phyloP scores from a whole-genome alignment of 768 basidiomycete genomes.

The Lyophyllum shimeji region DNA sequence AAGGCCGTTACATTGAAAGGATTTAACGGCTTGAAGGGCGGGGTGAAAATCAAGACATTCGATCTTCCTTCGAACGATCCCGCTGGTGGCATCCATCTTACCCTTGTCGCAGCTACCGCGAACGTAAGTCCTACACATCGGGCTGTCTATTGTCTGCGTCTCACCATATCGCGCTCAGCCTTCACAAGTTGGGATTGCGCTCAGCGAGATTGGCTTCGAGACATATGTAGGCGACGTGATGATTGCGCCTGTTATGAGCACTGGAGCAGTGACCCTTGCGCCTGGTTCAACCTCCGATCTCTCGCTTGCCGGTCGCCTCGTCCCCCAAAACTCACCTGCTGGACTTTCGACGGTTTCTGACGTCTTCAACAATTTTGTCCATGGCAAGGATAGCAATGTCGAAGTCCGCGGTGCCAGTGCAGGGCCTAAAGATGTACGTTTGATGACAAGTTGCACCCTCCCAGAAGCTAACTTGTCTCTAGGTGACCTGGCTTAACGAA shows the following conservation, averaged over 20 bases:
- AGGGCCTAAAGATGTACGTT: slow-evolving; percentile 52
- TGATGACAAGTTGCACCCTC: background rate
- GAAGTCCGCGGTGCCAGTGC: slow-evolving; percentile 59
- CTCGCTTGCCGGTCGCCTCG: slow-evolving; percentile 58
- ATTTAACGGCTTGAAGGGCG: slow-evolving; percentile 64
- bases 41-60: slow-evolving; percentile 64
- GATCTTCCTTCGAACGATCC: slow-evolving; percentile 73
- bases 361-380: slow-evolving; percentile 73
- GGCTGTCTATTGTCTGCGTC: background rate
- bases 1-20: slow-evolving; percentile 67
- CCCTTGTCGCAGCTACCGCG: slow-evolving; percentile 54
- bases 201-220: slow-evolving; percentile 61
- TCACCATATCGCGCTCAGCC: slow-evolving; percentile 38
- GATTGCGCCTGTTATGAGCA: slow-evolving; percentile 59
- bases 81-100: slow-evolving; percentile 68
- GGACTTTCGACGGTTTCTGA: slow-evolving; percentile 60
- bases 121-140: slow-evolving; percentile 45
- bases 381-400: slow-evolving; percentile 61
- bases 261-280: slow-evolving; percentile 48
- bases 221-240: slow-evolving; percentile 50
- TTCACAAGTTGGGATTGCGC: slow-evolving; percentile 70
- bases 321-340: slow-evolving; percentile 53
- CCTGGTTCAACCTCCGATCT: slow-evolving; percentile 54
- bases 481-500: slow-evolving; percentile 74
- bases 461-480: background rate